These are phyloP conservation scores for Fusarium cyanostomum DNA, from an alignment of 2,329 filamentous ascomycete genomes.

Conservation along the genomic window DNA sequence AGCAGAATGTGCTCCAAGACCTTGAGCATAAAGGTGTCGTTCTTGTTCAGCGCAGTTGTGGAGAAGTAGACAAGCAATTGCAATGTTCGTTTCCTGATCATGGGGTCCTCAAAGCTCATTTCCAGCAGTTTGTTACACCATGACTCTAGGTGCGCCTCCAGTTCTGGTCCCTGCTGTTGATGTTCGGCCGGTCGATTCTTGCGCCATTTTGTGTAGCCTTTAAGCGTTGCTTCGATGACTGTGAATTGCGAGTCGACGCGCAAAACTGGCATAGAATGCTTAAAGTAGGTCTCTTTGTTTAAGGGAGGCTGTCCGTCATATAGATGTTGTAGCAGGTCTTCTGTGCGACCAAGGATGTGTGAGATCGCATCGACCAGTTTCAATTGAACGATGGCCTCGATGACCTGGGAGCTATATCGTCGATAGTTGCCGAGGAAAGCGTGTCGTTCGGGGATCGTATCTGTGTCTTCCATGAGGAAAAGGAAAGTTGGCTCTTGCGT, in stretches of 20 bases:
- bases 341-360: slow-evolving; percentile 84
- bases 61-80: slow-evolving; percentile 87
- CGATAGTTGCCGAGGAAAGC: slow-evolving; percentile 96
- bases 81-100: slow-evolving; percentile 82
- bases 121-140: slow-evolving; percentile 79
- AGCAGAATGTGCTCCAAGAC: slow-evolving; percentile 92
- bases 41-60: slow-evolving; percentile 79
- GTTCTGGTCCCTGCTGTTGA: slow-evolving; percentile 62
- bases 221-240: slow-evolving; percentile 87
- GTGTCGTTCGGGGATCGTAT: slow-evolving; percentile 92
- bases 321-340: slow-evolving; percentile 76
- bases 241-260: slow-evolving; percentile 89
- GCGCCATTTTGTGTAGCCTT: slow-evolving; percentile 87
- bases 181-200: slow-evolving; percentile 45
- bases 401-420: slow-evolving; percentile 85
- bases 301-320: slow-evolving; percentile 77
- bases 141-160: slow-evolving; percentile 72
- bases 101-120: slow-evolving; percentile 81
- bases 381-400: slow-evolving; percentile 85
- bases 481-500: slow-evolving; percentile 80
- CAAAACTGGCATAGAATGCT: slow-evolving; percentile 76
- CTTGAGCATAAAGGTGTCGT: slow-evolving; percentile 83
- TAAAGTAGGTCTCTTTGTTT: slow-evolving; percentile 70
- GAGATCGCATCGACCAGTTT: slow-evolving; percentile 86
- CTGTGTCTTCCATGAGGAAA: slow-evolving; percentile 92